Percentiles rank a stretch among this genome's conserved stretches.
phyloP scores from a whole-genome alignment of 1,139 yeast genomes.

The Pichia sp. region DNA sequence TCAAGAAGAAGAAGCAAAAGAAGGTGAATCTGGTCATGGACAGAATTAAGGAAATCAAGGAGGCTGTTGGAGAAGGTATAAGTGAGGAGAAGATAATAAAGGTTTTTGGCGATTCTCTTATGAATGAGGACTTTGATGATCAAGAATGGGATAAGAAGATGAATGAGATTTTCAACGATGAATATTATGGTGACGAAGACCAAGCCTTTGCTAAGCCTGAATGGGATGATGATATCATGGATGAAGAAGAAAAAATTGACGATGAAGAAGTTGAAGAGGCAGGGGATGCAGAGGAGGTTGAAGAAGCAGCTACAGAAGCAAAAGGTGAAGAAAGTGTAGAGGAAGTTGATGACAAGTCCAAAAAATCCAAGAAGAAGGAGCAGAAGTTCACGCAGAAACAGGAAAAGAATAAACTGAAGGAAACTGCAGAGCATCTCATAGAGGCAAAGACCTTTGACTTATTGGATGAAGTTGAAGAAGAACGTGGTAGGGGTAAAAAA shows the following conservation, averaged over 20 bases:
- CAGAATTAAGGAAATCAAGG: constrained; percentile 66
- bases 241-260: constrained; percentile 25
- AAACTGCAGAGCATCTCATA: constrained; percentile 68
- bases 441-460: constrained; percentile 42
- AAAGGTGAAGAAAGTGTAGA: constrained; percentile 21
- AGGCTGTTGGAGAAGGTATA: constrained; percentile 76
- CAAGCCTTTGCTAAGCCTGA: constrained; percentile 35
- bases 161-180: constrained; percentile 80
- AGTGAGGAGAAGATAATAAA: constrained; percentile 54
- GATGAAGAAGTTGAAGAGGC: constrained; percentile 21
- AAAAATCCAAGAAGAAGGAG: constrained; percentile 34
- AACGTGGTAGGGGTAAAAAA: constrained; percentile 40
- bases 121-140: constrained; percentile 86
- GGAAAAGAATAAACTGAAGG: constrained; percentile 52
- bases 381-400: constrained; percentile 35
- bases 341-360: constrained; percentile 24
- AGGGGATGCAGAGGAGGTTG: constrained; percentile 24
- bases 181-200: constrained; percentile 39
- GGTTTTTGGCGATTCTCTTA: constrained; percentile 64
- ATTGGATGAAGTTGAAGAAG: constrained; percentile 58
- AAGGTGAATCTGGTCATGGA: constrained; percentile 76
- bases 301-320: constrained; percentile 12
- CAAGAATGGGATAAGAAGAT: constrained; percentile 88
- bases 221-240: constrained; percentile 41
- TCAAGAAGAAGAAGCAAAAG: constrained; percentile 65